phyloP scores from a whole-genome alignment of 139 green algal species.

The Deuterostichococcus epilithicus region DNA sequence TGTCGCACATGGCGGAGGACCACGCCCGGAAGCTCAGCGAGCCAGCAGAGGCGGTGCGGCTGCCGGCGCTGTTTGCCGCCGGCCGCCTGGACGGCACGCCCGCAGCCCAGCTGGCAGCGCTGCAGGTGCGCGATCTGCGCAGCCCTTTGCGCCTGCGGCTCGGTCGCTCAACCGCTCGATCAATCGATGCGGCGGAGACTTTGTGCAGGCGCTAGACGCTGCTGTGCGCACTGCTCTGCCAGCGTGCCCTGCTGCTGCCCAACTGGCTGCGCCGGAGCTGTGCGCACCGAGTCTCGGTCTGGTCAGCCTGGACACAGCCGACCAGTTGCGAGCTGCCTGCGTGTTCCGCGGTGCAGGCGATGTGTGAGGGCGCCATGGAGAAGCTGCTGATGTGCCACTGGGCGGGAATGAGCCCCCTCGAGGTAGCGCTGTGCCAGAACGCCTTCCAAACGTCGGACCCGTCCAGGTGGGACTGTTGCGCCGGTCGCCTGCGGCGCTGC shows the following conservation, averaged over 20 bases:
- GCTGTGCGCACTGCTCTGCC: too few species aligned
- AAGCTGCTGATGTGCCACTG: conserved; percentile 1
- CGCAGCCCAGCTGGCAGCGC: background rate
- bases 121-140: background rate
- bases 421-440: background rate
- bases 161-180: too few species aligned
- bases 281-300: too few species aligned
- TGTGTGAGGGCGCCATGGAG: background rate
- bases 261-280: too few species aligned
- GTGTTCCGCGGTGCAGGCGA: background rate
- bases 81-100: background rate
- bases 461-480: background rate
- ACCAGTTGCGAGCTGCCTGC: too few species aligned
- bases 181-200: too few species aligned
- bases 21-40: background rate
- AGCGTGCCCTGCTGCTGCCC: too few species aligned
- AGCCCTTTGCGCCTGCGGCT: too few species aligned
- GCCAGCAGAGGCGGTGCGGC: background rate
- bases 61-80: background rate
- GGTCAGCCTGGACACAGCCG: too few species aligned
- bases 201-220: too few species aligned
- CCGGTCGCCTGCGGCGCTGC: too few species aligned
- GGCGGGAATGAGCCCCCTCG: background rate
- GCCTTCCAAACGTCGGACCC: background rate
- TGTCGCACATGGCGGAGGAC: background rate